phyloP scores from a whole-genome alignment of 1,139 yeast genomes.

The Geotrichum europaeum region DNA sequence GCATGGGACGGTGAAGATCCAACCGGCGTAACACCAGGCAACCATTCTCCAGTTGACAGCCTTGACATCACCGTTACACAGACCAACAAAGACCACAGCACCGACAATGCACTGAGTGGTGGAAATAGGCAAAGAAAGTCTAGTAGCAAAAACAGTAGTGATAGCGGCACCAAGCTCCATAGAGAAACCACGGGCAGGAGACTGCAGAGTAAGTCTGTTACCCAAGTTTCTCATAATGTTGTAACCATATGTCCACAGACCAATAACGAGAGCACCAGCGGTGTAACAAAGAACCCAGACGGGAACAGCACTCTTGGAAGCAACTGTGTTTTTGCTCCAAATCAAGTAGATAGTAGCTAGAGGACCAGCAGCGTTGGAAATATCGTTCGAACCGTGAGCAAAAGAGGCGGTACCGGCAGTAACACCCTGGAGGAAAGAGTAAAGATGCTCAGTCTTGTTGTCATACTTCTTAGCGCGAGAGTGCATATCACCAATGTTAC shows the following conservation, averaged over 20 bases:
- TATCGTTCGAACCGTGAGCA: constrained; percentile 75
- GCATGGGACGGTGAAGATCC: constrained; percentile 67
- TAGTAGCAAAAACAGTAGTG: constrained; percentile 71
- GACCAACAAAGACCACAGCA: constrained; percentile 69
- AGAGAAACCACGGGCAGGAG: constrained; percentile 76
- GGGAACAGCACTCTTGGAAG: constrained; percentile 54
- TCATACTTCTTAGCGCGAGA: constrained; percentile 59
- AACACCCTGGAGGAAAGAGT: constrained; percentile 62
- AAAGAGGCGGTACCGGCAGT: constrained; percentile 79
- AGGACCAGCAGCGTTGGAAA: constrained; percentile 76
- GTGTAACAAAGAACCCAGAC: constrained; percentile 67
- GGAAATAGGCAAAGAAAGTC: constrained; percentile 63
- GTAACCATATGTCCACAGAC: constrained; percentile 70
- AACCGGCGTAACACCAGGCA: constrained; percentile 62
- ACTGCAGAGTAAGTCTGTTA: constrained; percentile 67
- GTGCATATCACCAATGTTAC: constrained; percentile 48
- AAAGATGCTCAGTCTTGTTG: constrained; percentile 64
- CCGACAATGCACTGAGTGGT: constrained; percentile 82
- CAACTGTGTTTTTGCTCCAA: constrained; percentile 50
- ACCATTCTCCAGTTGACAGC: constrained; percentile 80
- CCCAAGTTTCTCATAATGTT: constrained; percentile 67
- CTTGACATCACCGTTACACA: constrained; percentile 57
- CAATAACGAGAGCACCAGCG: constrained; percentile 61
- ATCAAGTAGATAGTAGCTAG: constrained; percentile 58
- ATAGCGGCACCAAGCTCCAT: constrained; percentile 77